Conservation (phyloP, 805 yeast genomes). For the Schwanniomyces sp. region DNA sequence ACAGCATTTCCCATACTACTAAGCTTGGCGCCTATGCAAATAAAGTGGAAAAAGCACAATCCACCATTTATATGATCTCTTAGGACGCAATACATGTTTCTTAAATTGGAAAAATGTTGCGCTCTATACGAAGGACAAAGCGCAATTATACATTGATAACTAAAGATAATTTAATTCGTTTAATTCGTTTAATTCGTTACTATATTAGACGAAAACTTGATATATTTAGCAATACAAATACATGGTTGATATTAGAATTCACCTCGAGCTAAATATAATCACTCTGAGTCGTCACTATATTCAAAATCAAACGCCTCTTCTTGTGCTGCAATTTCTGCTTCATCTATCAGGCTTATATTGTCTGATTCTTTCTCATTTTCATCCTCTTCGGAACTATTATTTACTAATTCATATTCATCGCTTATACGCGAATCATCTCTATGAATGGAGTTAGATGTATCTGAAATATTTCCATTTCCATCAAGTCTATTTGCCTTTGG, state of each 20-base stretch:
- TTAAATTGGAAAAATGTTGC: too few relatives aligned
- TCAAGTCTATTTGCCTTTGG: too few relatives aligned
- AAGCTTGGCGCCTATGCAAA: background rate
- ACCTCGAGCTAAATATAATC: background rate
- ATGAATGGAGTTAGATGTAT: background rate
- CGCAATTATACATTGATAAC: too few relatives aligned
- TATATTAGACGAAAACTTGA: background rate
- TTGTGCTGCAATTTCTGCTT: constrained; percentile 6
- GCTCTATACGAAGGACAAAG: too few relatives aligned
- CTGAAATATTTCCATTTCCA: too few relatives aligned
- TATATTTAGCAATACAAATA: background rate
- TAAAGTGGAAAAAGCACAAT: background rate
- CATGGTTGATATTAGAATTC: too few relatives aligned
- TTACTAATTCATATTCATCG: too few relatives aligned
- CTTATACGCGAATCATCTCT: background rate
- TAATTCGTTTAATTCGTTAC: too few relatives aligned
- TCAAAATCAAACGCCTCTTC: constrained; percentile 48
- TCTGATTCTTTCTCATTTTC: background rate
- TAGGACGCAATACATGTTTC: too few relatives aligned
- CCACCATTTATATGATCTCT: too few relatives aligned
- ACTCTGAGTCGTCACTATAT: constrained; percentile 29
- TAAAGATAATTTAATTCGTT: too few relatives aligned
- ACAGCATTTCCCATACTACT: constrained; percentile 15
- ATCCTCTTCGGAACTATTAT: background rate
- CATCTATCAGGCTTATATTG: background rate